phyloP scores from a whole-genome alignment of 2,329 filamentous ascomycete species.

The Cladophialophora chaetospira region DNA sequence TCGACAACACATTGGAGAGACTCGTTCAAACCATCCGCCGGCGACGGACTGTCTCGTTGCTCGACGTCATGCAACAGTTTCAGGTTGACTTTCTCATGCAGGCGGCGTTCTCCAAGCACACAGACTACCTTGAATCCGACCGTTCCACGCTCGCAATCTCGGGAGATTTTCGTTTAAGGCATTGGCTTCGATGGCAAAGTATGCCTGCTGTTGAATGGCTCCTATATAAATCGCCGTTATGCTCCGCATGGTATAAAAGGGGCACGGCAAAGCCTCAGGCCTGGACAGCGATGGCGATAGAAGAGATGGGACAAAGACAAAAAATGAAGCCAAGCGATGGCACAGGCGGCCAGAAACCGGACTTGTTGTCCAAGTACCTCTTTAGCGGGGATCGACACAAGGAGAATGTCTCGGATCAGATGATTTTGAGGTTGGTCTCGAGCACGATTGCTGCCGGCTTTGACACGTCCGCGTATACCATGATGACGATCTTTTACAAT shows the following conservation, averaged over 20 bases:
- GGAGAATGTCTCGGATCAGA: constrained; percentile 9
- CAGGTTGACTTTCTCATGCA: constrained; percentile 69
- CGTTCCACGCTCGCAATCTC: constrained; percentile 43
- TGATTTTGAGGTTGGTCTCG: constrained; percentile 15
- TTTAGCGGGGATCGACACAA: constrained; percentile 11
- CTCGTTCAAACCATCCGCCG: constrained; percentile 5
- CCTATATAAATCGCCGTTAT: constrained; percentile 72
- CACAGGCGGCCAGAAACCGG: constrained; percentile 3
- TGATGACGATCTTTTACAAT: constrained; percentile 72
- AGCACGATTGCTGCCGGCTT: constrained; percentile 64
- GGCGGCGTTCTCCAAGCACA: constrained; percentile 57
- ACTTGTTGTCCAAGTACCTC: constrained; percentile 19
- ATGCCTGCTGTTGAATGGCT: constrained; percentile 40
- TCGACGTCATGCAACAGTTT: constrained; percentile 71
- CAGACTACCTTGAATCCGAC: constrained; percentile 73
- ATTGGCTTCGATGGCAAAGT: constrained; percentile 18
- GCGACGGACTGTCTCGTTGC: constrained; percentile 6
- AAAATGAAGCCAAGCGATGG: not conserved
- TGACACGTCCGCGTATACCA: constrained; percentile 75
- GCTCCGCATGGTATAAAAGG: constrained; percentile 11
- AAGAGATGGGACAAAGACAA: constrained; percentile 10
- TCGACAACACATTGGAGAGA: constrained; percentile 8
- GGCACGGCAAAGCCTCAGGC: constrained; percentile 9
- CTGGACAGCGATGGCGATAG: constrained; percentile 19
- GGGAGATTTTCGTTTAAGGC: constrained; percentile 22